Percentiles rank a stretch among this genome's conserved stretches.
Evolutionary conservation across 176 grass and related monocot species (phyloP).

Genomic region (Juncus effusus): DNA sequence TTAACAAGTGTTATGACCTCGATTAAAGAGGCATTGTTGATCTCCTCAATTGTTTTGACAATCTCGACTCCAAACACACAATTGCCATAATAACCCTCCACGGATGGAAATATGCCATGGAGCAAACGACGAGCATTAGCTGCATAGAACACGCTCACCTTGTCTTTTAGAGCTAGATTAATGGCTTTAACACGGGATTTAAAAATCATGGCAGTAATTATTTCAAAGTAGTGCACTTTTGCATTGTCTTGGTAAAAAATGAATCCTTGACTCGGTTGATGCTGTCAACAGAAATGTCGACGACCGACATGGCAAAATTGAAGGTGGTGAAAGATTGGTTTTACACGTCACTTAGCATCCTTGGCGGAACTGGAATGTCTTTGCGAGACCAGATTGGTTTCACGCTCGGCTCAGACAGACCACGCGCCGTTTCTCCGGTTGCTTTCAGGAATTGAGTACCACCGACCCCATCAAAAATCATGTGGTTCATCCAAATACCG

Average conservation of each 20-base stretch:
- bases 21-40: neutral
- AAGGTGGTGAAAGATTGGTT: slow-evolving; percentile 1
- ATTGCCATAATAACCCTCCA: slow-evolving; percentile 25
- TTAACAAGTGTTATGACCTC: slow-evolving; percentile 15
- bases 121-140: slow-evolving; percentile 17
- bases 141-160: slow-evolving; percentile 14
- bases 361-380: slow-evolving; percentile 6
- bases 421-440: neutral
- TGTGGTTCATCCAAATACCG: slow-evolving; percentile 15
- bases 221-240: slow-evolving; percentile 21
- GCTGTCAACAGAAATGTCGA: slow-evolving; percentile 8
- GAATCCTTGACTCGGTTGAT: slow-evolving; percentile 11
- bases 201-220: slow-evolving; percentile 16
- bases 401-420: slow-evolving; percentile 11
- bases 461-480: slow-evolving; percentile 11
- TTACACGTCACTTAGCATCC: neutral
- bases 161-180: neutral
- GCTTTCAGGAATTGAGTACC: slow-evolving; percentile 10
- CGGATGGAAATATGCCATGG: neutral
- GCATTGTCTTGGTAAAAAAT: neutral
- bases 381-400: slow-evolving; percentile 24
- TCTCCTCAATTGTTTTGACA: neutral
- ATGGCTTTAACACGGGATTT: slow-evolving; percentile 6
- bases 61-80: slow-evolving; percentile 5
- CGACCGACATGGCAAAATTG: neutral